Conservation (phyloP, 441 rosid species). For the Gossypium lobatum region DNA sequence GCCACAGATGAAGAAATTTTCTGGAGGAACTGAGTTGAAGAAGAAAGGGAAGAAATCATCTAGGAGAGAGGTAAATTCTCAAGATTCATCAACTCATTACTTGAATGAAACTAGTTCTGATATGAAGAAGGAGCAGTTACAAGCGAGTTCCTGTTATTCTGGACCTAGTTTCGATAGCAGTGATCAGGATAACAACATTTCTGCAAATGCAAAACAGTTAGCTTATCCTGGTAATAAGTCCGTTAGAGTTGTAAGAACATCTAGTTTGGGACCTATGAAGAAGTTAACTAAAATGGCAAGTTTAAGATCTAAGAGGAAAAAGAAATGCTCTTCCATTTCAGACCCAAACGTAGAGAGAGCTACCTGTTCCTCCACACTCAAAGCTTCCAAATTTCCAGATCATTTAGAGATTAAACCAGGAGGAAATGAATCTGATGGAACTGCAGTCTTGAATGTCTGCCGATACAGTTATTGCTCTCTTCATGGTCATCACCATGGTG, state of each 20-base stretch:
- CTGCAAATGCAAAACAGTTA: constrained; percentile 4
- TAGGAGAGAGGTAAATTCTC: constrained; percentile 7
- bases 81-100: constrained; percentile 23
- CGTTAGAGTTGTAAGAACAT: constrained; percentile 25
- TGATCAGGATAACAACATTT: constrained; percentile 10
- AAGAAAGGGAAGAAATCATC: constrained; percentile 35
- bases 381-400: constrained; percentile 48
- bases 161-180: constrained; percentile 24
- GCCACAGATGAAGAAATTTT: constrained; percentile 36
- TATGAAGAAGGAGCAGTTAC: constrained; percentile 27
- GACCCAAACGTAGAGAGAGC: constrained; percentile 35
- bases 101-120: constrained; percentile 35
- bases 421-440: constrained; percentile 27
- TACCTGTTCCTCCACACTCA: constrained; percentile 81
- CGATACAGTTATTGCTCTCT: constrained; percentile 80
- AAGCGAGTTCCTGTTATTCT: constrained; percentile 29
- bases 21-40: constrained; percentile 36
- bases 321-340: constrained; percentile 17
- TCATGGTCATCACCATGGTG: constrained; percentile 54
- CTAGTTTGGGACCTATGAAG: constrained; percentile 38
- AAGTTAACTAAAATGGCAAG: constrained; percentile 36
- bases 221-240: constrained; percentile 32
- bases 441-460: constrained; percentile 40
- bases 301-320: constrained; percentile 32
- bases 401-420: constrained; percentile 29